Evolutionary conservation across 2,329 filamentous ascomycete genomes (phyloP).

Genomic region (Clarireedia paspali): DNA sequence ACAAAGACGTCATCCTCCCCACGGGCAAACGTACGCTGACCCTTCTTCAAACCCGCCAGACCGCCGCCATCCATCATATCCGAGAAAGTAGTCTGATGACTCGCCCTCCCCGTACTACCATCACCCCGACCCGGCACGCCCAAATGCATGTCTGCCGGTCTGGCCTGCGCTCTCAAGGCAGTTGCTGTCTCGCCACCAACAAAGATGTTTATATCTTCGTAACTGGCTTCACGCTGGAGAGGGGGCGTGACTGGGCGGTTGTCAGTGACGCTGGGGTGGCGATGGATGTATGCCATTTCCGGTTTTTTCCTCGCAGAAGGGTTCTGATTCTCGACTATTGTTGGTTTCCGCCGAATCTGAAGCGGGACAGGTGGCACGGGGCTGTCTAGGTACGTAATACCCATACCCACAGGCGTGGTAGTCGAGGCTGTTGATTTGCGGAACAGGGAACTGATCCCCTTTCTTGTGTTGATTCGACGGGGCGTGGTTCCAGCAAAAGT

Average conservation of each 20-base stretch:
- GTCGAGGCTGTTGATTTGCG: constrained; percentile 15
- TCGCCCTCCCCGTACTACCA: constrained; percentile 6
- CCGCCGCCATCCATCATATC: constrained; percentile 43
- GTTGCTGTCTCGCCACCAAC: constrained; percentile 40
- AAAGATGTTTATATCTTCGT: constrained; percentile 46
- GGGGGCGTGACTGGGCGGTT: constrained; percentile 28
- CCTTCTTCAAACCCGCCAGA: constrained; percentile 30
- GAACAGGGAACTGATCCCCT: constrained; percentile 24
- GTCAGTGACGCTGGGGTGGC: too few relatives aligned
- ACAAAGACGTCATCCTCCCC: not conserved
- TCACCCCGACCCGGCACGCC: not conserved
- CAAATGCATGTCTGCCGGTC: not conserved
- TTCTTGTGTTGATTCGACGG: constrained; percentile 10
- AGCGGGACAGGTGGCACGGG: constrained; percentile 18
- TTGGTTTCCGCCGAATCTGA: constrained; percentile 12
- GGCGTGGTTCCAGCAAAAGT: constrained; percentile 7
- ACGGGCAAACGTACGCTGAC: constrained; percentile 23
- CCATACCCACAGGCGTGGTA: not conserved
- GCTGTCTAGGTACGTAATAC: not conserved
- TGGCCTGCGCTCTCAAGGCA: constrained; percentile 14
- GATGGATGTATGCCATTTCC: too few relatives aligned
- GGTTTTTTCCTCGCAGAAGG: too few relatives aligned
- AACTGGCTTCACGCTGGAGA: constrained; percentile 37
- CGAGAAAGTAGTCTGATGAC: constrained; percentile 39
- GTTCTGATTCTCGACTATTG: not conserved